A percentile compares a stretch with the other conserved stretches of the same genome.
Evolutionary conservation across 192 early-diverging fungal genomes (phyloP).

Genomic region (Phlyctochytrium bullatum): DNA sequence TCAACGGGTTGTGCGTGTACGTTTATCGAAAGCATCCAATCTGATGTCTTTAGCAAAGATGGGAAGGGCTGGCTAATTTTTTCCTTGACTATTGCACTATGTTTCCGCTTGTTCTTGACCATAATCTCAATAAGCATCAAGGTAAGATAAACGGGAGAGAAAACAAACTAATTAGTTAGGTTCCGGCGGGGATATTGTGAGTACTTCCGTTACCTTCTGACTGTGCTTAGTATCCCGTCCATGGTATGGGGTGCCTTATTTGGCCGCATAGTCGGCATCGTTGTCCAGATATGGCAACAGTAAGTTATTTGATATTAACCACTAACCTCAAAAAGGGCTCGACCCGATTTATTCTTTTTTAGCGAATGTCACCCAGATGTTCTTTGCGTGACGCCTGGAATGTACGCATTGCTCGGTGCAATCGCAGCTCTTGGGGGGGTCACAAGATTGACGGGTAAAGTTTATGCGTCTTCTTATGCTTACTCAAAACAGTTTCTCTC

Average conservation of each 20-base stretch:
- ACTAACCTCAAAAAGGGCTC: conserved; percentile 10
- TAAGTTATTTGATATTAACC: conserved; percentile 11
- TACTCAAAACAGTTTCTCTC: conserved; percentile 27
- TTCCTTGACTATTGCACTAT: conserved; percentile 27
- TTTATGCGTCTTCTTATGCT: background rate
- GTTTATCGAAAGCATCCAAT: conserved; percentile 4
- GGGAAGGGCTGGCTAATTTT: conserved; percentile 14
- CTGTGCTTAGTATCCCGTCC: conserved; percentile 39
- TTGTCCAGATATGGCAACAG: conserved; percentile 72
- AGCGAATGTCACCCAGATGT: conserved; percentile 39
- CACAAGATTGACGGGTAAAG: conserved; percentile 73
- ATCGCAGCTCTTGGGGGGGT: conserved; percentile 85
- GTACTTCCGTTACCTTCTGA: conserved; percentile 1
- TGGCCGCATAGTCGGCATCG: conserved; percentile 86
- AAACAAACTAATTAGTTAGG: no score
- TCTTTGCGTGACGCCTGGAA: conserved; percentile 74
- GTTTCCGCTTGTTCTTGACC: conserved; percentile 28
- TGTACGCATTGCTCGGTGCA: conserved; percentile 94
- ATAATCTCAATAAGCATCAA: conserved; percentile 42
- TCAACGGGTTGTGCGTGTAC: conserved; percentile 42
- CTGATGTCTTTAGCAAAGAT: conserved; percentile 9
- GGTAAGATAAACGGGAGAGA: no score
- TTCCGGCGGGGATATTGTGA: conserved; percentile 49
- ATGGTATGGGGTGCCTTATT: conserved; percentile 73
- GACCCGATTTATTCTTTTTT: conserved; percentile 36